Base-by-base conservation (phyloP, 148 eudicot species). In the Persicaria tinctoria region DNA sequence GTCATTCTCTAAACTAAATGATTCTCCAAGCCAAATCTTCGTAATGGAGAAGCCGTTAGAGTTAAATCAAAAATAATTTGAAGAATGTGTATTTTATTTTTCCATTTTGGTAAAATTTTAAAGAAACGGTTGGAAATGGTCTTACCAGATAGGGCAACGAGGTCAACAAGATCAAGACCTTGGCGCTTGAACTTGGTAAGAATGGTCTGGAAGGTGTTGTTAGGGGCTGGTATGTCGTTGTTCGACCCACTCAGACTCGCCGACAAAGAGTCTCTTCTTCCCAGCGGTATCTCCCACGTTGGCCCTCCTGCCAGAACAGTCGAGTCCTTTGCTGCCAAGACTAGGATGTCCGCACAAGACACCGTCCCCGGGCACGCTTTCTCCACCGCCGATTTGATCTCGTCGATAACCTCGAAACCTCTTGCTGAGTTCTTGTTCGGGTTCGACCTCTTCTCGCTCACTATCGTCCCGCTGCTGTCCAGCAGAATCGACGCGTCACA, bases 211-310 rank as follows among this genome's bases (percentile, higher is more conserved):
- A 94, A 94, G 4, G 98, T 89, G 91, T 84, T 89, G 85, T 88
- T 94, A 48, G 97, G 98, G 46, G 95, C 93, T 13, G 98, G 98
- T 75, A 93, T 93, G 80, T 91, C 82, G 41, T 85, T 79, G 86
- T 94, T 94, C 12, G 98, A 87, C n/a, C 98, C 98, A 72, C 88
- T 86, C 76, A 94, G 75, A 76, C 98, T 94, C 32, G 97, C 98
- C 60, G 80, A 79, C 57, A 54, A 79, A 0, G 95, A 82, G 79
- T 94, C 98, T 75, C 88, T 89, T 84, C 98, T 87, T 76, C 98
- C 98, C 59, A 94, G 56, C 51, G 95, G 93, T 27, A 94, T 93
- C 59, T 77, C 95, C 98, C 98, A 94, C 76, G 78, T 77, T 3
- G 95, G 98, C 62, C 98, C 98, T 51, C 96, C 97, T 32, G 88